A percentile compares a stretch with the other conserved stretches of the same genome.
Conservation (phyloP, 257 asterid species). For the Osmanthus fragrans region DNA sequence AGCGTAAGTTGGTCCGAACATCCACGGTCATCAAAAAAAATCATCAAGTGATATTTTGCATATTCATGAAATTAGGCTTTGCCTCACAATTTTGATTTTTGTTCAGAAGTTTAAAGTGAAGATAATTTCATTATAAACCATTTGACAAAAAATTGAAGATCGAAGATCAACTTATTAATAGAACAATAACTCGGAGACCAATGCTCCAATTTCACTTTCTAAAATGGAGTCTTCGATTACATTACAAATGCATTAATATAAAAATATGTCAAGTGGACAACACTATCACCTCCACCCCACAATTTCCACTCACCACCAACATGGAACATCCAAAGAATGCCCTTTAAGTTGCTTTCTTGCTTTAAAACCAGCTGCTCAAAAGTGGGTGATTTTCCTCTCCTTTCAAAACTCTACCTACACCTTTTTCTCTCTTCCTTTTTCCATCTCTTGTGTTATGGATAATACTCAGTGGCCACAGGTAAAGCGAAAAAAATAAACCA, state of each 20-base stretch:
- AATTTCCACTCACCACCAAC: constrained; percentile 31
- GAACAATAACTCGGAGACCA: not conserved
- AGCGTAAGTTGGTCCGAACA: no score
- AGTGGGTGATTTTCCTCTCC: constrained; percentile 49
- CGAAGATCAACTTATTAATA: not conserved
- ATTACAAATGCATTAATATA: not conserved
- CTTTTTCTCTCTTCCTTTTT: constrained; percentile 23
- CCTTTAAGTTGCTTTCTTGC: constrained; percentile 65
- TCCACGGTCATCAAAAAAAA: no score
- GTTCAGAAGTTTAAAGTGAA: not conserved
- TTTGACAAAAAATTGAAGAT: not conserved
- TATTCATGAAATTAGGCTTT: no score
- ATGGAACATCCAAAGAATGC: constrained; percentile 60
- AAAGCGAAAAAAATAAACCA: constrained; percentile 37
- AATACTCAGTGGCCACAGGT: constrained; percentile 99
- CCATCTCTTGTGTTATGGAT: constrained; percentile 61
- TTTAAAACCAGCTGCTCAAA: constrained; percentile 61
- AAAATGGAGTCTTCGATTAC: not conserved
- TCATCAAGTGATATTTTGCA: not conserved
- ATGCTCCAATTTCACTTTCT: no score
- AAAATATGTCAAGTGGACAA: constrained; percentile 14
- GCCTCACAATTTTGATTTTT: not conserved
- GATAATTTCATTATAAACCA: no score
- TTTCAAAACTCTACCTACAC: constrained; percentile 29
- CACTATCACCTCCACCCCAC: constrained; percentile 2